Evolutionary conservation across 139 green algal genomes (phyloP).

Genomic region (Tetradesmus lagerheimii): DNA sequence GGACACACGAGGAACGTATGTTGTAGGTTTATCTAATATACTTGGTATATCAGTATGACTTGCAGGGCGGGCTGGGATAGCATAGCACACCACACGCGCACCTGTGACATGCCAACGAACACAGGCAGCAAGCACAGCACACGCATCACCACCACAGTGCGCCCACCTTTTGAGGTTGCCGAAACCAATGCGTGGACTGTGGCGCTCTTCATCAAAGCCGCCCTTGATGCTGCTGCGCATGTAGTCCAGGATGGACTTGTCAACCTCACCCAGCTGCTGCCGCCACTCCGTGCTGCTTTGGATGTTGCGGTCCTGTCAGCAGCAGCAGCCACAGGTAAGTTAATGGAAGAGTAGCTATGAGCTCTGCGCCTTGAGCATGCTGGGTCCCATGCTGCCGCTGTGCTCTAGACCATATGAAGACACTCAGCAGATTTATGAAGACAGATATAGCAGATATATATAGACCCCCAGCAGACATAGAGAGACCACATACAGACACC

Average conservation of each 20-base stretch:
- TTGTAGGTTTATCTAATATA: too few species aligned
- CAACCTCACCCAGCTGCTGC: conserved; percentile 81
- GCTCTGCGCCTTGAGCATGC: background rate
- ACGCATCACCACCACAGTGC: background rate
- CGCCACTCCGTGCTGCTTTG: conserved; percentile 84
- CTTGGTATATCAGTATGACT: too few species aligned
- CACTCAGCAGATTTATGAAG: too few species aligned
- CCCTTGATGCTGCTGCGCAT: conserved; percentile 74
- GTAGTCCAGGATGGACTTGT: conserved; percentile 68
- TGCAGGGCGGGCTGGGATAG: background rate
- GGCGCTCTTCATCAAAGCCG: conserved; percentile 93
- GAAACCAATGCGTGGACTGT: conserved; percentile 85
- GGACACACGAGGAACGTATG: background rate
- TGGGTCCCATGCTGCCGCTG: background rate
- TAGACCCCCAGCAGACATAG: too few species aligned
- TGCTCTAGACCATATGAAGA: too few species aligned
- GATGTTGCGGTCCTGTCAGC: conserved; percentile 74
- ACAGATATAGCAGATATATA: too few species aligned
- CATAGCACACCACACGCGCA: too few species aligned
- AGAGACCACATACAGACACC: too few species aligned
- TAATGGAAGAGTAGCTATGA: background rate
- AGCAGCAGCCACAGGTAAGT: background rate
- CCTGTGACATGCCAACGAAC: too few species aligned
- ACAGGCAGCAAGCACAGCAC: background rate
- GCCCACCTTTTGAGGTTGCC: conserved; percentile 82